These are phyloP conservation scores for Panicum hallii DNA, from an alignment of 202 grass and related monocot genomes.

Conservation along the genomic window DNA sequence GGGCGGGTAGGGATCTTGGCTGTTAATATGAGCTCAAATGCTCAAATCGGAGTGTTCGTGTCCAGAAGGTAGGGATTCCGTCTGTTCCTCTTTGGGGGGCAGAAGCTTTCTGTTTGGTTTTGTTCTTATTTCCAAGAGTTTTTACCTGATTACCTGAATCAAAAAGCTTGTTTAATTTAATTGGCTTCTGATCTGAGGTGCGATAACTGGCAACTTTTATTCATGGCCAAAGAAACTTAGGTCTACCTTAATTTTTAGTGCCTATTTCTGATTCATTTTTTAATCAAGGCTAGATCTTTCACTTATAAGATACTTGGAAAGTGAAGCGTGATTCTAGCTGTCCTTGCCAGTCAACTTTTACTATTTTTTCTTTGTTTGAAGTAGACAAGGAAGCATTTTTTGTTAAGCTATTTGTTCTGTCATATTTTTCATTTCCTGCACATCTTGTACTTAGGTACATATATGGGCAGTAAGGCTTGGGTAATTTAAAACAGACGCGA, in stretches of 20 bases:
- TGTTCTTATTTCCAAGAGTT: neutral
- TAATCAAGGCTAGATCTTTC: neutral
- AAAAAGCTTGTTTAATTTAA: neutral
- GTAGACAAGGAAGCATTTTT: neutral
- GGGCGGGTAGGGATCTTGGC: neutral
- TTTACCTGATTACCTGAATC: neutral
- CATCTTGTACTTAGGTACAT: neutral
- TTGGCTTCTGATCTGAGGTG: conserved; percentile 1
- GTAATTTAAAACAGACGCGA: neutral
- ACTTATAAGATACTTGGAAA: neutral
- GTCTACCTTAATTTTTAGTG: neutral
- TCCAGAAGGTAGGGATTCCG: neutral
- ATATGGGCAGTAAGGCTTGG: neutral
- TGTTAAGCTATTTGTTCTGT: neutral
- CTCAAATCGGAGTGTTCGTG: neutral
- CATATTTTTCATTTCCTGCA: neutral
- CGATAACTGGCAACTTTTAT: neutral
- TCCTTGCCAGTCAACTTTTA: neutral
- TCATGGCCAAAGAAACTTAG: neutral
- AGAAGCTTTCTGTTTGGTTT: neutral
- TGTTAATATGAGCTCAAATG: neutral
- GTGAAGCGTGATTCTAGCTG: neutral
- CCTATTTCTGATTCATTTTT: neutral
- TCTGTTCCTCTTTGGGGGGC: neutral
- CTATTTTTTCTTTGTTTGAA: neutral